phyloP scores from a whole-genome alignment of 2,329 filamentous ascomycete genomes.

The Pestalotiopsis sp. region DNA sequence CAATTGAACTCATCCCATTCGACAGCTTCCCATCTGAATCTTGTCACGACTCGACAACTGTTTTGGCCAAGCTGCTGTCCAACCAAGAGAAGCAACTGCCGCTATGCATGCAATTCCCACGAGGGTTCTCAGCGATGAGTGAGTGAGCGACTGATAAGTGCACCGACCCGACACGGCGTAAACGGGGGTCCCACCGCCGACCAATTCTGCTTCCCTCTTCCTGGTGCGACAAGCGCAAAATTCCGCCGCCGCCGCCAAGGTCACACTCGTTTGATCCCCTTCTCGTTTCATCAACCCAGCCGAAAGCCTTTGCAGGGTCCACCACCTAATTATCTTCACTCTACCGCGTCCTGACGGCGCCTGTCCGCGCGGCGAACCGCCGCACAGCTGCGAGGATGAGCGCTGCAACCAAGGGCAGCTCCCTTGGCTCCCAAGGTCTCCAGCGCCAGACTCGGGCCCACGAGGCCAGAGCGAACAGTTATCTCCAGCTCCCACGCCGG shows the following conservation, averaged over 20 bases:
- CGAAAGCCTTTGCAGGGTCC: constrained; percentile 11
- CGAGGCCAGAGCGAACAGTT: not conserved
- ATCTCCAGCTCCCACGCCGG: not conserved
- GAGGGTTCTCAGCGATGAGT: not conserved
- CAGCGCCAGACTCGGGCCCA: not conserved
- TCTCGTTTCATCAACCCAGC: constrained; percentile 23
- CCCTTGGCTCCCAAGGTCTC: not conserved
- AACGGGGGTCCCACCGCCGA: not conserved
- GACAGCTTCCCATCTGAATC: not conserved
- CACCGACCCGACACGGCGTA: not conserved
- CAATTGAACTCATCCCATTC: not conserved
- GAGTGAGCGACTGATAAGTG: not conserved
- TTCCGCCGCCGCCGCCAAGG: constrained; percentile 16
- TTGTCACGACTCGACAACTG: not conserved
- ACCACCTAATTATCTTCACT: constrained; percentile 10
- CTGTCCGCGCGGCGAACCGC: not conserved
- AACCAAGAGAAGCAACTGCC: constrained; percentile 1
- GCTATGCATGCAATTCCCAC: not conserved
- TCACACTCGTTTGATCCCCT: constrained; percentile 18
- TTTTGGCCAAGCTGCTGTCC: constrained; percentile 14
- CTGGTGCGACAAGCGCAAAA: constrained; percentile 13
- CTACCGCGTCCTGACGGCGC: constrained; percentile 7
- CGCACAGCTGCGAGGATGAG: not conserved
- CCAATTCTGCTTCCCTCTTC: not conserved
- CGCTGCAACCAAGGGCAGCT: not conserved